Evolutionary conservation across 768 basidiomycete species (phyloP).

Genomic region (Holtermannia corniformis): DNA sequence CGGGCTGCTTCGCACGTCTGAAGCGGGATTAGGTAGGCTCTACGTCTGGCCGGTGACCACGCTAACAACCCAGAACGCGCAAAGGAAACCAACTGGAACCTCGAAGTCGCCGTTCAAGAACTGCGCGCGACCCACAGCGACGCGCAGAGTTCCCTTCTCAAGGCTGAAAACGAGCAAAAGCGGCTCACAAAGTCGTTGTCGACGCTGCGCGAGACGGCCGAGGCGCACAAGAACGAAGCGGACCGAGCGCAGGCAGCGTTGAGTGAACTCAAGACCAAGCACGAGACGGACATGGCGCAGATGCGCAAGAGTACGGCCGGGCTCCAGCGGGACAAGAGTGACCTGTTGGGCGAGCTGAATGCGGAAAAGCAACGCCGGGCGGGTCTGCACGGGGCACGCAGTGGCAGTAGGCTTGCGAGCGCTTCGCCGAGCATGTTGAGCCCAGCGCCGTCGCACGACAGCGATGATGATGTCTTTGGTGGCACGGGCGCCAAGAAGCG

Average conservation of each 20-base stretch:
- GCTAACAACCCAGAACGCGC: slow-evolving; percentile 59
- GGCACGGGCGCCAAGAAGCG: slow-evolving; percentile 29
- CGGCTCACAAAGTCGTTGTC: slow-evolving; percentile 67
- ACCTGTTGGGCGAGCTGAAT: slow-evolving; percentile 74
- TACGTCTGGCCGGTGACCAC: not conserved
- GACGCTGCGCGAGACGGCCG: slow-evolving; percentile 60
- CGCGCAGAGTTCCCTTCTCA: slow-evolving; percentile 55
- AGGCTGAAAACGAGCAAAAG: slow-evolving; percentile 73
- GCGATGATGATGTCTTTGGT: slow-evolving; percentile 43
- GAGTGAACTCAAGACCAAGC: slow-evolving; percentile 73
- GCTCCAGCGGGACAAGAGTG: slow-evolving; percentile 82
- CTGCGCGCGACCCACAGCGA: slow-evolving; percentile 61
- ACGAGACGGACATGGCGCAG: slow-evolving; percentile 89
- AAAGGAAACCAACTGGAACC: slow-evolving; percentile 99
- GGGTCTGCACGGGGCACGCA: slow-evolving; percentile 15
- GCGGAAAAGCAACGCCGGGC: slow-evolving; percentile 31
- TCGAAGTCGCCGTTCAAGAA: slow-evolving; percentile 87
- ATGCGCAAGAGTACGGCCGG: slow-evolving; percentile 79
- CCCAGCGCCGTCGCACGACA: slow-evolving; percentile 20
- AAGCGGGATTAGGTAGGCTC: slow-evolving; percentile 65
- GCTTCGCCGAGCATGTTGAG: slow-evolving; percentile 27
- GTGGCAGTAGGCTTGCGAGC: slow-evolving; percentile 15
- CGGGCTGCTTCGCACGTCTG: slow-evolving; percentile 65
- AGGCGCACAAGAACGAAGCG: slow-evolving; percentile 76
- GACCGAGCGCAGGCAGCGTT: slow-evolving; percentile 58